Evolutionary conservation across 164 flowering plant species (phyloP), one percentile per base, ranked within the genome.

Genomic region (Dillenia turbinata): DNA sequence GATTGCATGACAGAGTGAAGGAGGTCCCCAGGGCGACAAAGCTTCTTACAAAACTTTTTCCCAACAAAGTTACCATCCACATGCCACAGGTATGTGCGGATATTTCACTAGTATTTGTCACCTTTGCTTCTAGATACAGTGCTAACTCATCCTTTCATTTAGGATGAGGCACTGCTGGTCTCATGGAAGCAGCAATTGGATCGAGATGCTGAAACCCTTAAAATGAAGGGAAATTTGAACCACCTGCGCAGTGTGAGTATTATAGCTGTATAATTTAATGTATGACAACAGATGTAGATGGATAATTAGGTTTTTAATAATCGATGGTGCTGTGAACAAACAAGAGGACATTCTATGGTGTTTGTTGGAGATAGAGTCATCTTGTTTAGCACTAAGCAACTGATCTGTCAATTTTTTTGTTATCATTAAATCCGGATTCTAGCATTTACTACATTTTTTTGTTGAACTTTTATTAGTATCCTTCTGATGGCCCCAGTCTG

Each of bases 141-240:
- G 47, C 48, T 19, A 19, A 2, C 45, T 46, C 12, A 40, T 33
- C 33, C 51, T 44, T 11, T 33, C 50, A 12, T 56, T 77, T 75
- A 89, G 97, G 97, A 91, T 64, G 97, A 89, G 64, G 73, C 67
- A 6, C 85, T 89, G 52, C 86, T 89, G 60, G 81, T 73, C 10
- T 79, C 81, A 63, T 91, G 97, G 97, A 91, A 87, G 79, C 74
- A 87, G 17, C 90, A 87, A 61, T 69, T 91, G 69, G 96, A 91
- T 62, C 81, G 81, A 53, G 97, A 91, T 84, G 73, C 78, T 61
- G 96, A 91, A 70, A 89, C 94, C 22, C 84, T 91, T 16, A 89
- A 89, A 77, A 73, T 84, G 77, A 89, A 84, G 73, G 91, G 81
- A 56, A 87, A 87, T 75, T 54, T 79, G 63, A 77, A 71, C 73